These are phyloP conservation scores for Xylariaceae sp. DNA, from an alignment of 2,329 filamentous ascomycete species.

Conservation along the genomic window DNA sequence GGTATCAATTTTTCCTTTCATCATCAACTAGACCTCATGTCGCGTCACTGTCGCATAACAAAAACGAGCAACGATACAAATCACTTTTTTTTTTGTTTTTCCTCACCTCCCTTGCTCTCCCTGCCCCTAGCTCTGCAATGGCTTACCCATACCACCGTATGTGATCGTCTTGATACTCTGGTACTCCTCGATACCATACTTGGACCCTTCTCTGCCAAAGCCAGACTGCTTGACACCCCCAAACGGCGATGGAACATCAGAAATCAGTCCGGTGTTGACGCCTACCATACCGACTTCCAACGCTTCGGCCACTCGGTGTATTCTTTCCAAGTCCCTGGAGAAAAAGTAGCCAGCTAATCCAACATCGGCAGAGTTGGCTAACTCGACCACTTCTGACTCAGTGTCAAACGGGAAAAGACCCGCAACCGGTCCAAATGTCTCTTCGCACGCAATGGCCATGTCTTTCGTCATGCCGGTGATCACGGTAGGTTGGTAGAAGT, in stretches of 20 bases:
- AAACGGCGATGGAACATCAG: slow-evolving; percentile 57
- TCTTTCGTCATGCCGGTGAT: slow-evolving; percentile 78
- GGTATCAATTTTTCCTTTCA: background rate
- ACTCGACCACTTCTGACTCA: slow-evolving; percentile 78
- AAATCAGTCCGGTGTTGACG: slow-evolving; percentile 68
- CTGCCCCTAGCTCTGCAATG: slow-evolving; percentile 41
- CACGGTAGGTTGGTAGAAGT: slow-evolving; percentile 89
- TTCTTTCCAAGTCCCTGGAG: slow-evolving; percentile 57
- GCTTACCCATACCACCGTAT: slow-evolving; percentile 50
- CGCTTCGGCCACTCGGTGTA: slow-evolving; percentile 58
- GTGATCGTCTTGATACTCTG: slow-evolving; percentile 63
- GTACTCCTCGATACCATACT: slow-evolving; percentile 74
- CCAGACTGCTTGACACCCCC: slow-evolving; percentile 80
- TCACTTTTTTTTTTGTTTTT: background rate
- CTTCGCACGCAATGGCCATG: slow-evolving; percentile 80
- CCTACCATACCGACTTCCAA: slow-evolving; percentile 86
- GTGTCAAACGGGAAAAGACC: slow-evolving; percentile 84
- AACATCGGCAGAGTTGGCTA: slow-evolving; percentile 79
- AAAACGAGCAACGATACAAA: background rate
- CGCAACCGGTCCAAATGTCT: slow-evolving; percentile 93
- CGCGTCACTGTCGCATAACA: background rate
- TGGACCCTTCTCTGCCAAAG: slow-evolving; percentile 72
- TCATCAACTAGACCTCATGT: background rate
- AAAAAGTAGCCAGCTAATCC: slow-evolving; percentile 95
- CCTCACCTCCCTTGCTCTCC: background rate